Conservation (phyloP, 2,329 filamentous ascomycete species). For the Clarireedia hainanense region DNA sequence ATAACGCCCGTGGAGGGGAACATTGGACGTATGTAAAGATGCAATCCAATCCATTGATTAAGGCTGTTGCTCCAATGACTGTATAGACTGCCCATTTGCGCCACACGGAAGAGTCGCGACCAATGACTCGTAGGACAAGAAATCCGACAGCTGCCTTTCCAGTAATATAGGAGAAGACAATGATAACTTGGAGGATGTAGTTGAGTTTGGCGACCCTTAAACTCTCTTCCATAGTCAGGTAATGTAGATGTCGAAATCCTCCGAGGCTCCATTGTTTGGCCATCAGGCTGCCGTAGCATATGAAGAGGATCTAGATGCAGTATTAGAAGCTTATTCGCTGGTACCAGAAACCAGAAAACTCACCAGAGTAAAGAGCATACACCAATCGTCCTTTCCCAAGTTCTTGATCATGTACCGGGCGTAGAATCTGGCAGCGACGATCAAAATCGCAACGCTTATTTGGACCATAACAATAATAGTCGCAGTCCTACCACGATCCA, state of each 20-base stretch:
- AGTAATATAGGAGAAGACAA: not conserved
- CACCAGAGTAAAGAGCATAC: conserved; percentile 6
- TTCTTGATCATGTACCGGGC: conserved; percentile 1
- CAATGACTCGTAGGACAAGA: conserved; percentile 6
- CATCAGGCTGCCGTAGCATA: not conserved
- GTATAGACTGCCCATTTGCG: conserved; percentile 3
- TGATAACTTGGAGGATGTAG: not conserved
- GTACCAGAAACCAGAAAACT: not conserved
- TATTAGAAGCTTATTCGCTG: too few relatives aligned
- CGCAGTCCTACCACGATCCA: not conserved
- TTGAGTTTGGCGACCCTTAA: not conserved
- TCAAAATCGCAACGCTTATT: not conserved
- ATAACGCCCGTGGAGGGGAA: not conserved
- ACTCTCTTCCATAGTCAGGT: not conserved
- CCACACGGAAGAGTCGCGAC: conserved; percentile 1
- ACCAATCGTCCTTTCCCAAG: conserved; percentile 6
- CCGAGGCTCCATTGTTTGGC: conserved; percentile 1
- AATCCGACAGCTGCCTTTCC: conserved; percentile 5
- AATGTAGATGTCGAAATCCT: conserved; percentile 7
- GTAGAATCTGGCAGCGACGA: conserved; percentile 5
- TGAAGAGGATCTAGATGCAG: not conserved
- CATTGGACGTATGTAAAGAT: conserved; percentile 7
- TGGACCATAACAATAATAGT: not conserved
- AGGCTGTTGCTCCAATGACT: not conserved
- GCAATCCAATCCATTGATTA: not conserved